These are phyloP conservation scores for Dissoconium aciculare DNA, from an alignment of 2,329 filamentous ascomycete species.

Conservation along the genomic window DNA sequence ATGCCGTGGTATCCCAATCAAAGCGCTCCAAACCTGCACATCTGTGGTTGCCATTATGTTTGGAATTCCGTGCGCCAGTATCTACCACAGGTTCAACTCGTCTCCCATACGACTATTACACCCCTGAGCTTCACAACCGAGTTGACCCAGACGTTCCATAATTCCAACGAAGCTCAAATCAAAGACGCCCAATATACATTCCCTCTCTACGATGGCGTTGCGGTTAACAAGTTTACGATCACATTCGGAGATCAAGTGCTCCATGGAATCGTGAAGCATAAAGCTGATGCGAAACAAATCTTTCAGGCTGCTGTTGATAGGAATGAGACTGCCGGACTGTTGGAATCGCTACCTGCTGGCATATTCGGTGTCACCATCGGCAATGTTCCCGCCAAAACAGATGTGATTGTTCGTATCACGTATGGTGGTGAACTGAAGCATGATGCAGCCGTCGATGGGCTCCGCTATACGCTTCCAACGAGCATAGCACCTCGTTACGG, in stretches of 20 bases:
- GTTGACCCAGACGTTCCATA: slow-evolving; percentile 47
- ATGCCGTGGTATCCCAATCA: no score
- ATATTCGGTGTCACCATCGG: slow-evolving; percentile 55
- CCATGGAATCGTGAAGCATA: slow-evolving; percentile 52
- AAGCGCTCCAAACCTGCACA: no score
- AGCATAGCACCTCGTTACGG: slow-evolving; percentile 54
- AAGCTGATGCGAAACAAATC: slow-evolving; percentile 42
- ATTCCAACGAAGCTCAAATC: slow-evolving; percentile 36
- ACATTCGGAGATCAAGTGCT: slow-evolving; percentile 46
- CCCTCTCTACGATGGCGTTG: slow-evolving; percentile 57
- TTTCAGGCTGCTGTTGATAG: slow-evolving; percentile 44
- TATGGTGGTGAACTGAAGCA: slow-evolving; percentile 60
- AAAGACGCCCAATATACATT: slow-evolving; percentile 50
- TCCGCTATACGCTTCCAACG: slow-evolving; percentile 55
- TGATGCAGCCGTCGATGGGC: slow-evolving; percentile 51
- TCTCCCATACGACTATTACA: slow-evolving; percentile 46
- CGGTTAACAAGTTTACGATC: slow-evolving; percentile 53
- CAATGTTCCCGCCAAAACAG: slow-evolving; percentile 46
- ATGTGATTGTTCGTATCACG: slow-evolving; percentile 45
- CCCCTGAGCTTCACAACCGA: slow-evolving; percentile 39
- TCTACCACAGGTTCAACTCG: slow-evolving; percentile 44
- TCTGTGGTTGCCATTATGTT: slow-evolving; percentile 21
- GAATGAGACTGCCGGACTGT: slow-evolving; percentile 48
- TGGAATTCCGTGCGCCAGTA: slow-evolving; percentile 23
- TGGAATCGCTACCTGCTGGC: slow-evolving; percentile 49